Conservation (phyloP, 2,329 filamentous ascomycete species). For the Colletotrichum graminicola region DNA sequence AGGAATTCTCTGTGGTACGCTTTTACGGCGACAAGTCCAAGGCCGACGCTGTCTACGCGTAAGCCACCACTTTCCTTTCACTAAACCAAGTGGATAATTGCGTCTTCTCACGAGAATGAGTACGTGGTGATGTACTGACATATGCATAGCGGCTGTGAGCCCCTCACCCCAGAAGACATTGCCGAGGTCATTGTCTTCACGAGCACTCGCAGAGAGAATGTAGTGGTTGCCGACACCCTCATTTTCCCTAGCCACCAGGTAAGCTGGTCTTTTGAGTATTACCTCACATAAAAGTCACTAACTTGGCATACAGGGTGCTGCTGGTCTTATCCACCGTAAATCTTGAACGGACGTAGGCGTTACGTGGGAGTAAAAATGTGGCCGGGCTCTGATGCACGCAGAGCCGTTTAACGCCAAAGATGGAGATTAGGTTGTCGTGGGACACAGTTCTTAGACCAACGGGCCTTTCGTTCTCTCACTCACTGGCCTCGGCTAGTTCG, state of each 20-base stretch:
- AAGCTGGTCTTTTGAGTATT: constrained; percentile 48
- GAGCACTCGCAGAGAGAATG: constrained; percentile 86
- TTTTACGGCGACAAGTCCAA: constrained; percentile 91
- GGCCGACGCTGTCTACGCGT: constrained; percentile 91
- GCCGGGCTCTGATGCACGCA: background rate
- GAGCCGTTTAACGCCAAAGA: background rate
- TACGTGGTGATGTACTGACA: constrained; percentile 15
- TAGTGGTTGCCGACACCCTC: constrained; percentile 88
- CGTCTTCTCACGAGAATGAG: constrained; percentile 11
- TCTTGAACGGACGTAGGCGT: constrained; percentile 8
- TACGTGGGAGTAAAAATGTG: background rate
- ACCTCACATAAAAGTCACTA: constrained; percentile 25
- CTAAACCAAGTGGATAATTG: background rate
- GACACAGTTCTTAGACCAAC: background rate
- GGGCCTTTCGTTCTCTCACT: background rate
- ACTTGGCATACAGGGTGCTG: constrained; percentile 47
- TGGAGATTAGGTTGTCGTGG: background rate
- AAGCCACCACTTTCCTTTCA: constrained; percentile 52
- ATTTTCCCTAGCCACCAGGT: constrained; percentile 93
- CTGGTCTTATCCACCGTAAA: constrained; percentile 50
- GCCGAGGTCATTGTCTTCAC: constrained; percentile 91
- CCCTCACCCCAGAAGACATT: constrained; percentile 89
- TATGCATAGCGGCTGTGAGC: constrained; percentile 74
- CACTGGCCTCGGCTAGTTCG: background rate
- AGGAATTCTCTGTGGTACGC: constrained; percentile 89